A percentile compares a stretch with the other conserved stretches of the same genome.
Evolutionary conservation across 2,329 filamentous ascomycete genomes (phyloP).

Genomic region (Colletotrichum sp.): DNA sequence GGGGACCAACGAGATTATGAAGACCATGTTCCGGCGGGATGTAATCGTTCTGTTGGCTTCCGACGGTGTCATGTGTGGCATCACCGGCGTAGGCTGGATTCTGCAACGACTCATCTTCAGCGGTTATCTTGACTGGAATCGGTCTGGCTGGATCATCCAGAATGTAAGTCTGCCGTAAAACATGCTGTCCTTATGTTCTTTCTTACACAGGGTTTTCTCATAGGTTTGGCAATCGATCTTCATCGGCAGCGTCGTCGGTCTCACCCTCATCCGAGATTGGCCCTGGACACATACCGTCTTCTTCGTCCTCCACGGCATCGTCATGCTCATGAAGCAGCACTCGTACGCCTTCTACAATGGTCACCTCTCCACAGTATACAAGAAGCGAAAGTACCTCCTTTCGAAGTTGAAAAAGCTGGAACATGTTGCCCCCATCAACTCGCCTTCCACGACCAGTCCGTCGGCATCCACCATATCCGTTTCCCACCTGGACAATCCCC

Average conservation of each 20-base stretch:
- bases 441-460: constrained; percentile 47
- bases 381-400: constrained; percentile 49
- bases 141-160: constrained; percentile 75
- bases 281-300: constrained; percentile 85
- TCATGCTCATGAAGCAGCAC: constrained; percentile 86
- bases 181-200: neutral
- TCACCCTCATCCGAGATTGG: constrained; percentile 76
- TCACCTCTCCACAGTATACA: constrained; percentile 67
- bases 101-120: constrained; percentile 66
- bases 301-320: constrained; percentile 74
- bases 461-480: constrained; percentile 47
- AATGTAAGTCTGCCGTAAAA: constrained; percentile 49
- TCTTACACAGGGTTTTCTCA: neutral
- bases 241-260: constrained; percentile 64
- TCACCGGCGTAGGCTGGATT: constrained; percentile 68
- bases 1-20: constrained; percentile 74
- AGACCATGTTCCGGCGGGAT: constrained; percentile 65
- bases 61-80: constrained; percentile 71
- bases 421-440: constrained; percentile 49
- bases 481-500: constrained; percentile 45
- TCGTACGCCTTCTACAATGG: constrained; percentile 83
- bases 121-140: constrained; percentile 71
- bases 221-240: constrained; percentile 73
- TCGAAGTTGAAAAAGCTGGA: constrained; percentile 63
- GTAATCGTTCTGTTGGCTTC: constrained; percentile 62